Base-by-base conservation (phyloP, 805 yeast species). In the Monosporozyma aerobia region DNA sequence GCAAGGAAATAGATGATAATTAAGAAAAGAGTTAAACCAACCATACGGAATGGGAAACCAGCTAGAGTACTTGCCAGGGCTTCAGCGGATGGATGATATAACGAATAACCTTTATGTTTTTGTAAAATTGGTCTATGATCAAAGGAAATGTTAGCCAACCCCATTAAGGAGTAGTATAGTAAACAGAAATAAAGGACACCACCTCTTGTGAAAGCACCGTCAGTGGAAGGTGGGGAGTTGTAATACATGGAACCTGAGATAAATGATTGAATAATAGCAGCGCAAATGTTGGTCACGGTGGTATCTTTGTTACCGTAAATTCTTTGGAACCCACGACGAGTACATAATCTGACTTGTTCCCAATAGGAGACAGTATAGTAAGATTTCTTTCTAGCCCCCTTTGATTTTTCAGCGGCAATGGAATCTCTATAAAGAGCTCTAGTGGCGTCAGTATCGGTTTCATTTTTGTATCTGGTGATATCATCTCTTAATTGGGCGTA, bases 11-110 rank as follows among this genome's bases (percentile, higher is more conserved):
- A 83, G 23, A 77, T 61, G 23, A 79, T 69, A 43, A 82, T 57
- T 44, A 75, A 62, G 64, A 82, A 83, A 13, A 64, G 59, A 23
- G 79, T 62, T 32, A 74, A 62, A 32, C 77, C 73, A 32, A 74
- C 55, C 41, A 79, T 55, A 68, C 85, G 85, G 52, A 80, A 73
- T 6, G 94, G 90, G 56, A 86, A 67, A 47, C 80, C 83, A 2
- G 87, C 75, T 2, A 83, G 53, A 40, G 82, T 72, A 5, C 80
- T 73, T 0, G 88, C 83, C 1, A 87, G 58, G 1, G 89, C 85
- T 62, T 86, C 92, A 5, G 87, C 82, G n/a, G 90, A 76, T 2
- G 90, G 90, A 53, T 82, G 81, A 64, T 84, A 87, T 54, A 86
- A 74, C 0, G 88, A 81, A 60, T 83, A 87, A 52, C 77, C 76